Base-by-base conservation (phyloP, 2,329 filamentous ascomycete genomes). In the Saccharata proteae region DNA sequence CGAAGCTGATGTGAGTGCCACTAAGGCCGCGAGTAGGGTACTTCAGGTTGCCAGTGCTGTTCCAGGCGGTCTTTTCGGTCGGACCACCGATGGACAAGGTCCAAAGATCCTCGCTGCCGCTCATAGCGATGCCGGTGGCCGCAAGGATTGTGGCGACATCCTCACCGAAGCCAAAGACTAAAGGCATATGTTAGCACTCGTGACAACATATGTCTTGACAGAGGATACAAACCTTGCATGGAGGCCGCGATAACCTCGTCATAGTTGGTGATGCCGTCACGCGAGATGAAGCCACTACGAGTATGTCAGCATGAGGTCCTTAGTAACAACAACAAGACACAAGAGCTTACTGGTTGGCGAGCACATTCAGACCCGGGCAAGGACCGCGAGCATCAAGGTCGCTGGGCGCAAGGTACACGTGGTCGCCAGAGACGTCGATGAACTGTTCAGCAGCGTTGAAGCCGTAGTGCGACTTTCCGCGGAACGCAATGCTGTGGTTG, bases 1-100 rank as follows among this genome's bases (percentile, higher is more conserved):
- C 69, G 41, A 70, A 64, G 31, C 63, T 59, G 43, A 69, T 69
- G 43, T 73, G 69, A 3, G 61, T 62, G 12, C 62, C 62, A 11
- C 48, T 48, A 2, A 72, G 53, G 4, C 65, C 65, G 24, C 59
- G 57, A 0, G 64, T 63, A 12, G 52, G 53, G 3, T 61, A 58
- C 41, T 22, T n/a, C 9, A 22, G 20, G n/a, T 22, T 22, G 20
- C 9, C n/a, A 9, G n/a, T 22, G 9, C 20, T 22, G 20, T 65
- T 59, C 15, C 54, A 49, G 4, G 64, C 47, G 5, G 65, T 29
- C 45, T 47, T 16, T 39, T 39, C 31, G 48, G 50, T 22, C 52
- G 47, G 11, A 61, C 63, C 29, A 8, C 66, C 66, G 23, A 71
- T 70, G 1, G 66, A 71, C 47, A 66, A 69, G 3, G 58, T 58